phyloP scores from a whole-genome alignment of 805 yeast genomes.

The Komagataella populi region DNA sequence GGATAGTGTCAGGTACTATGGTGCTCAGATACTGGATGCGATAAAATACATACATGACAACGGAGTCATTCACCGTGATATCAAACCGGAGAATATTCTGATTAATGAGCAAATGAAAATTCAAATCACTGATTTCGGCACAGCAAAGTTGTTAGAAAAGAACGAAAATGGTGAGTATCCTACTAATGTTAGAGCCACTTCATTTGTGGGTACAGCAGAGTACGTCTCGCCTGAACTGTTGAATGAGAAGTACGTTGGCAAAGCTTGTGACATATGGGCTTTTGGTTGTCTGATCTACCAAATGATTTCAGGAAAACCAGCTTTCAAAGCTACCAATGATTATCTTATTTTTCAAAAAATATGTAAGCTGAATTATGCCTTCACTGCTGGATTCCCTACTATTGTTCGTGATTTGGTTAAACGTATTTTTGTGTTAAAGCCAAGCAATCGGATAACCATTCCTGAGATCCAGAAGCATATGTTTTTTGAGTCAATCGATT shows the following conservation, averaged over 20 bases:
- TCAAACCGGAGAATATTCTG: constrained; percentile 73
- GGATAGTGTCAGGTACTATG: constrained; percentile 51
- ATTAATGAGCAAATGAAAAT: constrained; percentile 46
- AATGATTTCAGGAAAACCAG: constrained; percentile 58
- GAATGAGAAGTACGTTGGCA: constrained; percentile 56
- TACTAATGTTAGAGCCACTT: constrained; percentile 53
- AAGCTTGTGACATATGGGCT: constrained; percentile 50
- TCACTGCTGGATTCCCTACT: constrained; percentile 74
- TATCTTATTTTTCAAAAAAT: constrained; percentile 73
- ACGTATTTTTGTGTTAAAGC: constrained; percentile 49
- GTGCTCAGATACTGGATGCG: constrained; percentile 66
- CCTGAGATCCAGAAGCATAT: constrained; percentile 45
- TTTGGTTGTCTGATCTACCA: constrained; percentile 47
- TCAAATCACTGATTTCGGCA: constrained; percentile 75
- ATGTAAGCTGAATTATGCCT: constrained; percentile 68
- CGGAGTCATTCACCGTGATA: constrained; percentile 70
- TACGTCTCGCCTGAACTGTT: constrained; percentile 73
- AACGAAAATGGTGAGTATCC: constrained; percentile 44
- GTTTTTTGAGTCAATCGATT: constrained; percentile 45
- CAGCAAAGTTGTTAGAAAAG: constrained; percentile 59
- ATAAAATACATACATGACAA: constrained; percentile 56
- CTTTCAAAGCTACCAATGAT: constrained; percentile 75
- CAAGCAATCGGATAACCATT: constrained; percentile 47
- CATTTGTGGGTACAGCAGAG: constrained; percentile 81
- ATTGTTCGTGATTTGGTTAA: constrained; percentile 61